These are phyloP conservation scores for Trichophyton simii DNA, from an alignment of 2,329 filamentous ascomycete species.

Conservation along the genomic window DNA sequence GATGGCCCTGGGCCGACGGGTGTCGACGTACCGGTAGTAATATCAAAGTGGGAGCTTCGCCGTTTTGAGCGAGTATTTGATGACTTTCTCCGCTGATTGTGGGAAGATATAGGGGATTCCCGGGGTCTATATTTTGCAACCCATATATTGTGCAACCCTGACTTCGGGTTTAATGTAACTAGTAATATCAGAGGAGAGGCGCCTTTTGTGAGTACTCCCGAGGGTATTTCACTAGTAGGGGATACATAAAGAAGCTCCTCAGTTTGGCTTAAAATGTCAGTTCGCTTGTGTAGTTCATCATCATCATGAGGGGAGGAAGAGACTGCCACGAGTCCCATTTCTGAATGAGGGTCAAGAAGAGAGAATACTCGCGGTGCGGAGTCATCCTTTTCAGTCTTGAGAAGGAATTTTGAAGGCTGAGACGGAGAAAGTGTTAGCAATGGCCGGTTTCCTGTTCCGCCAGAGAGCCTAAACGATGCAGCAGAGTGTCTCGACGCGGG, in stretches of 20 bases:
- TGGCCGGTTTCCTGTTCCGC: constrained; percentile 31
- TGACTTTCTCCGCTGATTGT: constrained; percentile 29
- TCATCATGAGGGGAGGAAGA: constrained; percentile 23
- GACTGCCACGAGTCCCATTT: constrained; percentile 70
- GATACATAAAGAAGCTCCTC: constrained; percentile 82
- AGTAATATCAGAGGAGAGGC: constrained; percentile 54
- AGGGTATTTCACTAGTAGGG: constrained; percentile 40
- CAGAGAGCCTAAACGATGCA: constrained; percentile 24
- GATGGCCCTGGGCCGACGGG: constrained; percentile 52
- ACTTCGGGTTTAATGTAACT: constrained; percentile 67
- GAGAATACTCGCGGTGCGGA: constrained; percentile 57
- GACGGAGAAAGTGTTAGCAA: constrained; percentile 38
- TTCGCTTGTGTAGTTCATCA: constrained; percentile 20
- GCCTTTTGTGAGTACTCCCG: constrained; percentile 18
- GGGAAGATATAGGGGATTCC: constrained; percentile 37
- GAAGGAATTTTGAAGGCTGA: constrained; percentile 46
- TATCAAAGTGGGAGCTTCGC: constrained; percentile 51
- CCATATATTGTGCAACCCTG: constrained; percentile 73
- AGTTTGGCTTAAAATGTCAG: constrained; percentile 55
- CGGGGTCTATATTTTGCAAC: constrained; percentile 63
- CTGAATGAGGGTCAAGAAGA: constrained; percentile 71
- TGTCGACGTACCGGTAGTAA: constrained; percentile 59
- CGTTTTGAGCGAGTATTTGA: constrained; percentile 52
- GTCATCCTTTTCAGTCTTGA: constrained; percentile 45
- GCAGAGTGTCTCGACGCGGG: constrained; percentile 24